phyloP scores from a whole-genome alignment of 768 basidiomycete genomes.

The Rickenella mellea region DNA sequence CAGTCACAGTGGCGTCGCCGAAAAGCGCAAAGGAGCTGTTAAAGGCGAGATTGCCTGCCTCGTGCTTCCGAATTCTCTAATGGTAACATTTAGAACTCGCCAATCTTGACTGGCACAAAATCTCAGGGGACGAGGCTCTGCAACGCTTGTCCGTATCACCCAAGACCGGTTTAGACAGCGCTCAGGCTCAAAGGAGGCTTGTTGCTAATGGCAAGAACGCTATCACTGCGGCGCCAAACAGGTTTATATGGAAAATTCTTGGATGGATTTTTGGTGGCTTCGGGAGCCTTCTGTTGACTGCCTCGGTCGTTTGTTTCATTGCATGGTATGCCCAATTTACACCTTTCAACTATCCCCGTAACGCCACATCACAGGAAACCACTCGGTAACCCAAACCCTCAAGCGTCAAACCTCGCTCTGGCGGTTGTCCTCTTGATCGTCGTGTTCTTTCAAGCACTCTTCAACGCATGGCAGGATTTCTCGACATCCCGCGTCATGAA shows the following conservation, averaged over 20 bases:
- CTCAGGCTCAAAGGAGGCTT: conserved; percentile 38
- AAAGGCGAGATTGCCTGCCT: too few relatives aligned
- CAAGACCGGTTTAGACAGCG: conserved; percentile 36
- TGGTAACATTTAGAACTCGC: conserved; percentile 34
- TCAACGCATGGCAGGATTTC: conserved; percentile 48
- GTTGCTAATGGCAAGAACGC: conserved; percentile 38
- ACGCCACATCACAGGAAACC: conserved; percentile 36
- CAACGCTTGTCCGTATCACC: conserved; percentile 34
- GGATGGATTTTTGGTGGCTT: conserved; percentile 49
- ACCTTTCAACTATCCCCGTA: conserved; percentile 4
- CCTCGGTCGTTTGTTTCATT: conserved; percentile 45
- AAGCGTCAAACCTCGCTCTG: conserved; percentile 47
- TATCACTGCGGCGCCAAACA: conserved; percentile 38
- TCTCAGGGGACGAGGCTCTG: conserved; percentile 30
- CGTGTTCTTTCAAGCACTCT: conserved; percentile 25
- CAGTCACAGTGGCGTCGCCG: too few relatives aligned
- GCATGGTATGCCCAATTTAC: conserved; percentile 25
- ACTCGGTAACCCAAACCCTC: conserved; percentile 44
- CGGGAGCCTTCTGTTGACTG: conserved; percentile 31
- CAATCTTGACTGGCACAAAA: conserved; percentile 38
- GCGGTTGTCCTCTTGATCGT: conserved; percentile 45
- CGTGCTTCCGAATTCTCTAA: too few relatives aligned
- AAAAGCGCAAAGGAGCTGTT: too few relatives aligned
- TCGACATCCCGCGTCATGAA: conserved; percentile 50
- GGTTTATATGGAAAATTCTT: conserved; percentile 32